Conservation (phyloP, 495 filamentous ascomycete genomes). For the Pyrenula massariospora region DNA sequence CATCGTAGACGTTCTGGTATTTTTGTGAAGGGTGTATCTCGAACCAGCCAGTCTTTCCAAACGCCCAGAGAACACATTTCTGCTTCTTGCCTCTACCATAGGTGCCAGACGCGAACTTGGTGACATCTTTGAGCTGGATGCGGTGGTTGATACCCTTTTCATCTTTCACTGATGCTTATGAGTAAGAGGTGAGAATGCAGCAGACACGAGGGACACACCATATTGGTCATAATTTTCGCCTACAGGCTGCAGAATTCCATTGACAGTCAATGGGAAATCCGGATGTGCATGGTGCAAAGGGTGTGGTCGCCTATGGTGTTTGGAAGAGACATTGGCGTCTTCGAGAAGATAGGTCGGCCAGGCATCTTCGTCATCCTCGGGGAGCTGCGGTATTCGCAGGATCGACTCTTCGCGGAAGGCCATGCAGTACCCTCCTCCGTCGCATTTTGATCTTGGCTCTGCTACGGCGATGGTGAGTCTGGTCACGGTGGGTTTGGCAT, state of each 20-base stretch:
- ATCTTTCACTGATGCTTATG: not conserved
- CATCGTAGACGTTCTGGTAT: constrained; percentile 49
- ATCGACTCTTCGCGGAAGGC: not conserved
- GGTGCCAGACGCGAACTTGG: constrained; percentile 59
- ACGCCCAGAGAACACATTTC: constrained; percentile 52
- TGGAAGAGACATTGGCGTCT: not conserved
- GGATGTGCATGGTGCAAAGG: constrained; percentile 18
- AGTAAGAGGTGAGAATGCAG: constrained; percentile 18
- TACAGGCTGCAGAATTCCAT: constrained; percentile 36
- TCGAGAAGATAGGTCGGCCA: not conserved
- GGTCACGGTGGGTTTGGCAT: too few relatives aligned
- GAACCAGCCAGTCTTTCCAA: constrained; percentile 70
- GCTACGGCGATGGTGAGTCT: not conserved
- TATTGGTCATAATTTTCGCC: constrained; percentile 29
- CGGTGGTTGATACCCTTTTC: constrained; percentile 13
- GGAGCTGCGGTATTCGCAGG: not conserved
- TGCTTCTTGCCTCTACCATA: constrained; percentile 41
- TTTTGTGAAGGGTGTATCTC: constrained; percentile 49
- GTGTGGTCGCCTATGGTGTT: not conserved
- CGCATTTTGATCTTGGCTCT: not conserved
- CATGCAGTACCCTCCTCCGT: not conserved
- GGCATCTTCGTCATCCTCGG: not conserved
- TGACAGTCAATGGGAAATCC: constrained; percentile 41
- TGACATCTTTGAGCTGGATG: constrained; percentile 53
- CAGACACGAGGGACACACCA: too few relatives aligned